A percentile compares a stretch with the other conserved stretches of the same genome.
These are phyloP conservation scores for Harringtonia aguacate DNA, from an alignment of 2,329 filamentous ascomycete genomes.

Conservation along the genomic window DNA sequence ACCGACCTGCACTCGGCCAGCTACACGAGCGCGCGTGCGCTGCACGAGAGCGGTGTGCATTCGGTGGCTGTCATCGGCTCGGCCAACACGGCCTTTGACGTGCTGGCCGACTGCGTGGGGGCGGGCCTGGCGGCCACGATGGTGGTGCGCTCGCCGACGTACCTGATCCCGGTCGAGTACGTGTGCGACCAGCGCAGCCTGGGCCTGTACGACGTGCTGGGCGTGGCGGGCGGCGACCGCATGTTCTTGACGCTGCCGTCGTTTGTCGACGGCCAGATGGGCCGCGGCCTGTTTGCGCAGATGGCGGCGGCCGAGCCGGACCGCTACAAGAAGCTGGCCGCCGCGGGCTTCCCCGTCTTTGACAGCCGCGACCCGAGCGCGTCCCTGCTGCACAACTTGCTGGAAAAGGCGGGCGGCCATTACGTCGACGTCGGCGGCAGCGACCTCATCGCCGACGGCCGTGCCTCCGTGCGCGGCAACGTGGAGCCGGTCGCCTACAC, in stretches of 20 bases:
- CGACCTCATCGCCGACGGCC: not conserved
- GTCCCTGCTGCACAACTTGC: not conserved
- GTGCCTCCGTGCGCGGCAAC: not conserved
- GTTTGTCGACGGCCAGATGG: conserved; percentile 1
- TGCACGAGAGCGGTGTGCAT: not conserved
- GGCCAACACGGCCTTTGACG: conserved; percentile 5
- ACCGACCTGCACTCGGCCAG: not conserved
- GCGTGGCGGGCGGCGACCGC: not conserved
- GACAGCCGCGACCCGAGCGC: not conserved
- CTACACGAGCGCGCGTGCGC: not conserved
- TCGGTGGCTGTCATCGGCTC: conserved; percentile 3
- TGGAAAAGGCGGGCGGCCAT: conserved; percentile 1
- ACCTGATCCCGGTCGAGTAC: not conserved
- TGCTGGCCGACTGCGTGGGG: not conserved
- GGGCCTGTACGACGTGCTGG: conserved; percentile 1
- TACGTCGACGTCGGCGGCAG: conserved; percentile 2
- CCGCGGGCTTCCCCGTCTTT: conserved; percentile 1
- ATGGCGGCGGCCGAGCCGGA: not conserved
- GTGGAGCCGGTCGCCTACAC: conserved; percentile 2
- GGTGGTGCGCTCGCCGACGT: conserved; percentile 1
- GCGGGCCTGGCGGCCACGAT: conserved; percentile 1
- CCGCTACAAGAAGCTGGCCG: conserved; percentile 1
- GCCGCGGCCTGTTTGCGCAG: not conserved
- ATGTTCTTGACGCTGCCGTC: conserved; percentile 1
- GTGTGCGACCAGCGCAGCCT: conserved; percentile 1